Percentiles rank a stretch among this genome's conserved stretches.
phyloP scores from a whole-genome alignment of 2,329 filamentous ascomycete genomes.

The Claviceps arundinis region DNA sequence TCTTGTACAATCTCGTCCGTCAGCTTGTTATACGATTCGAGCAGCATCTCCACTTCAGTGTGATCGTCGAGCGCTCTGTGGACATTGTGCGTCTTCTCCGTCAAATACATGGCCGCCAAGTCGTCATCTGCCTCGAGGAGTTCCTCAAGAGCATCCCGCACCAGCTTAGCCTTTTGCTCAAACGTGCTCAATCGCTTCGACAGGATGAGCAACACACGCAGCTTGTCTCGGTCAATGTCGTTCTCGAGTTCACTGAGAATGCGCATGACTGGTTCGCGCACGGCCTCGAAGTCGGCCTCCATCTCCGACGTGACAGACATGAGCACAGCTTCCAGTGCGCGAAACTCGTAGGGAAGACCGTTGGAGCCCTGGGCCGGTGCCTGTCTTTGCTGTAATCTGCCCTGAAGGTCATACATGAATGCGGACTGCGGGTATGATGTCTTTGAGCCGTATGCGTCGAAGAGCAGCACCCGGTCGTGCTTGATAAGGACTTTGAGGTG shows the following conservation, averaged over 20 bases:
- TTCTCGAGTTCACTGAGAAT: constrained; percentile 86
- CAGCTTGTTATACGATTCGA: constrained; percentile 96
- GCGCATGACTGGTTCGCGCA: constrained; percentile 80
- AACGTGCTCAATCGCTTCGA: constrained; percentile 95
- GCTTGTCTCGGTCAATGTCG: constrained; percentile 89
- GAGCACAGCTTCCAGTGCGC: constrained; percentile 85
- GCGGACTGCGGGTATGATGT: constrained; percentile 91
- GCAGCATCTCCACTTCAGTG: constrained; percentile 89
- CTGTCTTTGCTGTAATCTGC: constrained; percentile 81
- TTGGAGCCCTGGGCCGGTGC: constrained; percentile 44
- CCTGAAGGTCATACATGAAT: constrained; percentile 96
- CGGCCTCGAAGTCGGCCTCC: constrained; percentile 87
- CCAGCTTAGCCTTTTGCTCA: constrained; percentile 89
- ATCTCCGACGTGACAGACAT: constrained; percentile 86
- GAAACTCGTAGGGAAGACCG: constrained; percentile 83
- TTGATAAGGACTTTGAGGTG: constrained; percentile 94
- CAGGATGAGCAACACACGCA: constrained; percentile 79
- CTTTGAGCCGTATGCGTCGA: constrained; percentile 89
- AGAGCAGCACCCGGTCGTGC: constrained; percentile 83
- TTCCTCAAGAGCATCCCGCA: constrained; percentile 90
- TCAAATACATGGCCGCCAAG: constrained; percentile 85
- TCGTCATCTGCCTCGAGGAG: constrained; percentile 94
- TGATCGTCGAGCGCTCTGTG: constrained; percentile 71
- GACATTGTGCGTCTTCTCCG: constrained; percentile 68
- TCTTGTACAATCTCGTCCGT: constrained; percentile 97